Evolutionary conservation across 495 filamentous ascomycete species (phyloP).

Genomic region (Hypoxylon cercidicola): DNA sequence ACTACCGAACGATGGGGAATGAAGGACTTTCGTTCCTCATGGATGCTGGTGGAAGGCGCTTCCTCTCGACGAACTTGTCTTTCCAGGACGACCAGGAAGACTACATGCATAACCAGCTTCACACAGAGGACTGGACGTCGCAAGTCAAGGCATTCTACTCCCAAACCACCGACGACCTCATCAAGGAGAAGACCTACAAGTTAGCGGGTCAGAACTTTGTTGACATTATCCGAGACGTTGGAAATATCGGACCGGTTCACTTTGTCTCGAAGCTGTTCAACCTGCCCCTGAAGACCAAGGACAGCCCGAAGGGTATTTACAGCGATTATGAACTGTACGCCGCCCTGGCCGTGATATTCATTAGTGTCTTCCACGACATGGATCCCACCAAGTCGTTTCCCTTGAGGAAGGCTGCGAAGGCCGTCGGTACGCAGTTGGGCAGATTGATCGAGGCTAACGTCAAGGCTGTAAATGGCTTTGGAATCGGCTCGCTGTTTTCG

Average conservation of each 20-base stretch:
- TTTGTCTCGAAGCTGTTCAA: conserved; percentile 79
- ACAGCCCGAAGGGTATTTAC: conserved; percentile 75
- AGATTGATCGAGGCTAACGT: conserved; percentile 58
- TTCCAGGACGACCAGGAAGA: conserved; percentile 58
- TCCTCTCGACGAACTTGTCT: conserved; percentile 62
- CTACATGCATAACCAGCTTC: conserved; percentile 69
- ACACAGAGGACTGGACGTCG: conserved; percentile 62
- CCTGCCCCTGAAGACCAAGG: conserved; percentile 76
- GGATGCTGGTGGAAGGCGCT: conserved; percentile 59
- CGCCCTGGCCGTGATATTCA: conserved; percentile 74
- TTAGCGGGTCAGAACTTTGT: conserved; percentile 70
- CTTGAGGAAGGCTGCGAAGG: conserved; percentile 68
- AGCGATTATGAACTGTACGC: conserved; percentile 83
- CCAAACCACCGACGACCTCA: conserved; percentile 69
- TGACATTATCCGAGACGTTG: conserved; percentile 82
- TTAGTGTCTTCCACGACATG: conserved; percentile 57
- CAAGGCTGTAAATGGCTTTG: conserved; percentile 68
- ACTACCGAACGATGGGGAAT: conserved; percentile 74
- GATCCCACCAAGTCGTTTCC: conserved; percentile 65
- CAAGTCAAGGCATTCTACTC: conserved; percentile 73
- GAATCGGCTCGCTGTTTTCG: conserved; percentile 64
- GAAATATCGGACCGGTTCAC: conserved; percentile 75
- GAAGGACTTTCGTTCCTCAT: conserved; percentile 62
- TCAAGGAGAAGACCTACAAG: conserved; percentile 70
- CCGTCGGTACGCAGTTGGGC: conserved; percentile 65